Conservation (phyloP, 306 rosid species). For the Corylus heterophylla region DNA sequence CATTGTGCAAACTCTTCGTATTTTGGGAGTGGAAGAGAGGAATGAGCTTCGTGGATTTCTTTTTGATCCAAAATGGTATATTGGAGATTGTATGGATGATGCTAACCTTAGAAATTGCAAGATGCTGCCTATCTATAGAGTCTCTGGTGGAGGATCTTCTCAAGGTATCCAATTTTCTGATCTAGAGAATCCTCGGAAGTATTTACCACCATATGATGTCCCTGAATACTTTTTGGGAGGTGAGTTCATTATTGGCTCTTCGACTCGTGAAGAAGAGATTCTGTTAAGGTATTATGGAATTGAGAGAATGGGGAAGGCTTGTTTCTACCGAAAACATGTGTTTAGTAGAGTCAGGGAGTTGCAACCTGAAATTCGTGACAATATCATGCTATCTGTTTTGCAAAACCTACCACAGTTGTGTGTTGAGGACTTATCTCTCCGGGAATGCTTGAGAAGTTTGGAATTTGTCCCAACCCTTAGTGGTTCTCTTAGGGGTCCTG, state of each 20-base stretch:
- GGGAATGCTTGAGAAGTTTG: slow-evolving; percentile 69
- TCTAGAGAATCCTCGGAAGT: slow-evolving; percentile 75
- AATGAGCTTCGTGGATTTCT: slow-evolving; percentile 78
- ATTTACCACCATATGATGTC: slow-evolving; percentile 74
- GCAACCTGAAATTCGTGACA: slow-evolving; percentile 80
- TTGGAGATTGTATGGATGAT: slow-evolving; percentile 63
- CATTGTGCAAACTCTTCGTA: slow-evolving; percentile 44
- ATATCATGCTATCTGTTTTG: slow-evolving; percentile 74
- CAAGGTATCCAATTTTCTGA: slow-evolving; percentile 61
- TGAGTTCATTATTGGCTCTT: slow-evolving; percentile 69
- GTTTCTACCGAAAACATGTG: slow-evolving; percentile 63
- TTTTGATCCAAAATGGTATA: slow-evolving; percentile 91
- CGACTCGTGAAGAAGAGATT: slow-evolving; percentile 68
- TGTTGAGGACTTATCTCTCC: slow-evolving; percentile 66
- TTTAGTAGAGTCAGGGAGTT: slow-evolving; percentile 67
- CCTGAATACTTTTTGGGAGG: slow-evolving; percentile 71
- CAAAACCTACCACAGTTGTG: slow-evolving; percentile 76
- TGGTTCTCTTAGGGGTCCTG: slow-evolving; percentile 72
- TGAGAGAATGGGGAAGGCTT: slow-evolving; percentile 82
- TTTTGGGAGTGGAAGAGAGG: slow-evolving; percentile 64
- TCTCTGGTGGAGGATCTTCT: slow-evolving; percentile 55
- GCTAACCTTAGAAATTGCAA: slow-evolving; percentile 54
- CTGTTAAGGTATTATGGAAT: slow-evolving; percentile 75
- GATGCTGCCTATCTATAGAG: slow-evolving; percentile 77
- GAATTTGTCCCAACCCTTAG: slow-evolving; percentile 67